Evolutionary conservation across 371 early-diverging fungal genomes (phyloP), one percentile per base, ranked within the genome.

Genomic region (Mortierella sp.): DNA sequence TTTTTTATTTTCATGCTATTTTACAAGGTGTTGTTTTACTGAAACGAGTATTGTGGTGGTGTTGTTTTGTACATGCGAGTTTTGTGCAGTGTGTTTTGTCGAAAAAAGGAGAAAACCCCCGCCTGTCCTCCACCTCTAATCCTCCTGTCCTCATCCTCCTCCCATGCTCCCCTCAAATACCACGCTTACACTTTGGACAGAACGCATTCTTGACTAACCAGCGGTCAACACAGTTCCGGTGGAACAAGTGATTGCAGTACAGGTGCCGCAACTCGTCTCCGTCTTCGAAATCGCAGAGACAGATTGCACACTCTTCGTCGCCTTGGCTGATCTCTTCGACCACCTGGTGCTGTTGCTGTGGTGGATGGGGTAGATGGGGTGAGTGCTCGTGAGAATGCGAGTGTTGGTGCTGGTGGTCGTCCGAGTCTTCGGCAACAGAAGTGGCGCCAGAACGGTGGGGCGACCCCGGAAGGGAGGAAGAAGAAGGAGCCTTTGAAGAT

Each of bases 221-320:
- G 50, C 92, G 89, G 87, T 97, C 97, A 9, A 97, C 93, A 83
- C 98, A 97, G 28, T 92, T 91, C 69, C 89, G 88, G 84, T 98
- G 98, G 85, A 96, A 98, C 48, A 93, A 94, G 83, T 98, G 98
- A 28, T 89, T 82, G 81, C 98, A 93, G 84, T 90, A 89, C 75
- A 93, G 75, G 70, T 90, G 88, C 72, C 93, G 89, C 24, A 94
- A 76, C 44, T 90, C 87, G 74, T 93, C 94, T 3, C 91, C 91
- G 72, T 93, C 91, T 67, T 93, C 93, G 80, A 92, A 94, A 5
- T 90, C 89, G 34, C 88, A 89, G 40, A 94, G 81, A 75, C 94
- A 94, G 64, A 94, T 93, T 34, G 92, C 93, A 71, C 94, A 94
- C 6, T 86, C 86, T 37, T 76, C 81, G 40, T 84, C 83, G 19